These are phyloP conservation scores for Pythium sukuiense DNA, from an alignment of 352 stramenopile species.

Conservation along the genomic window DNA sequence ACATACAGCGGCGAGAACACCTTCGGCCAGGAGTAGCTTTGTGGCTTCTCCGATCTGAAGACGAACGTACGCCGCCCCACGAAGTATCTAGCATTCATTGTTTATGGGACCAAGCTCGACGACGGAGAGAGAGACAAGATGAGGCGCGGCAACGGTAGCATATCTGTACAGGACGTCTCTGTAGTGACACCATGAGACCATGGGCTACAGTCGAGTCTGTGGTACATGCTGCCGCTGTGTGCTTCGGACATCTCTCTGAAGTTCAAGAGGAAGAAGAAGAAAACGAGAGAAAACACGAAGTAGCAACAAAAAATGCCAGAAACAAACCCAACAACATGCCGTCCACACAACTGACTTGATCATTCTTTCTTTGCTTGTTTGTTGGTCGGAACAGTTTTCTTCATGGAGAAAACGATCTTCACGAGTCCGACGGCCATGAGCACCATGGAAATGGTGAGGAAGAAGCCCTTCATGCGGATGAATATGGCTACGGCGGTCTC, in stretches of 20 bases:
- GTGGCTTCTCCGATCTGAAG: neutral
- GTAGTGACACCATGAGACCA: neutral
- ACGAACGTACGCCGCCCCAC: conserved; percentile 8
- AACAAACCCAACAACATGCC: neutral
- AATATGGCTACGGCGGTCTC: conserved; percentile 12
- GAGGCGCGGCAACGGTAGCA: neutral
- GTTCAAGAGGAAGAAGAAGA: conserved; percentile 2
- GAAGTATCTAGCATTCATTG: conserved; percentile 32
- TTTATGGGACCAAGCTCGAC: conserved; percentile 25
- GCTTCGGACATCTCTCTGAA: neutral
- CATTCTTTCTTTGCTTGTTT: neutral
- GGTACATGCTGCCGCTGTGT: neutral
- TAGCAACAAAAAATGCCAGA: conserved; percentile 1
- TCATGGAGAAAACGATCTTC: neutral
- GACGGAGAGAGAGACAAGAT: conserved; percentile 9
- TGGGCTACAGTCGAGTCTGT: neutral
- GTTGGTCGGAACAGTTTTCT: neutral
- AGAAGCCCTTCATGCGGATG: conserved; percentile 9
- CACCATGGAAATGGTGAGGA: neutral
- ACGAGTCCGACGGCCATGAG: conserved; percentile 8
- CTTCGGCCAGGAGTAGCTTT: conserved; percentile 88
- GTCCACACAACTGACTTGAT: neutral
- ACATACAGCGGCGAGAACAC: conserved; percentile 99
- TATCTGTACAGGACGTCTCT: neutral
- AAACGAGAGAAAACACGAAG: conserved; percentile 4